Base-by-base conservation (phyloP, 2,329 filamentous ascomycete species). In the Diplodia scrobiculata region DNA sequence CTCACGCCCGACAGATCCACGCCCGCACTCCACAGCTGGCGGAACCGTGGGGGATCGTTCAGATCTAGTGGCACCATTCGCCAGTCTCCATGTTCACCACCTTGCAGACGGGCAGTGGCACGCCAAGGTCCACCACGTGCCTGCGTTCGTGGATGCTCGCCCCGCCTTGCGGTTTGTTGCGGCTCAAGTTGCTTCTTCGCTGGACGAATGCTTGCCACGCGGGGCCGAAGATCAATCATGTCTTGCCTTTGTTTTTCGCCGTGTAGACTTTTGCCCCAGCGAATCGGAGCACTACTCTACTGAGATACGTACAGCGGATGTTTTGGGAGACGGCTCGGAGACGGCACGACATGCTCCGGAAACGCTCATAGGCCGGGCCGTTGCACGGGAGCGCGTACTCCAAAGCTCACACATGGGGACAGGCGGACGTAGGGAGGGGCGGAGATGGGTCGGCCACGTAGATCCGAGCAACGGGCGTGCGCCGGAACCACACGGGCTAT, bases 361-460 rank as follows among this genome's bases (percentile, higher is more conserved):
- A 7, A n/a, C 17, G 38, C 55, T n/a, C 14, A 60, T 60, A 60
- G 55, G 55, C 55, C 21, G 38, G 17, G 34, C 25, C 25, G 34
- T 10, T 36, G 6, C 7, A 36, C 34, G 34, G 34, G 2, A 36
- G 34, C 34, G 34, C 32, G 32, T 36, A n/a, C 21, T 25, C 11
- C 25, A 50, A 25, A 32, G 55, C 55, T 48, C 34, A 29, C n/a
- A 34, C 27, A 32, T 9, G 36, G 36, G 2, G 32, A 21, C 27
- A 11, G 29, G 45, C 58, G 32, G 41, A 62, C 10, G 25, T 11
- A 27, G n/a, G 41, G 17, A 29, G 14, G 58, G 52, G 29, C 55
- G 55, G 58, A 62, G 58, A 62, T 62, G 58, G 17, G 58, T 62
- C 58, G 58, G 58, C 58, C 27, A n/a, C 5, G 58, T 50, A 62